A percentile compares a stretch with the other conserved stretches of the same genome.
phyloP scores from a whole-genome alignment of 805 yeast genomes.

The Wickerhamomyces pijperi region DNA sequence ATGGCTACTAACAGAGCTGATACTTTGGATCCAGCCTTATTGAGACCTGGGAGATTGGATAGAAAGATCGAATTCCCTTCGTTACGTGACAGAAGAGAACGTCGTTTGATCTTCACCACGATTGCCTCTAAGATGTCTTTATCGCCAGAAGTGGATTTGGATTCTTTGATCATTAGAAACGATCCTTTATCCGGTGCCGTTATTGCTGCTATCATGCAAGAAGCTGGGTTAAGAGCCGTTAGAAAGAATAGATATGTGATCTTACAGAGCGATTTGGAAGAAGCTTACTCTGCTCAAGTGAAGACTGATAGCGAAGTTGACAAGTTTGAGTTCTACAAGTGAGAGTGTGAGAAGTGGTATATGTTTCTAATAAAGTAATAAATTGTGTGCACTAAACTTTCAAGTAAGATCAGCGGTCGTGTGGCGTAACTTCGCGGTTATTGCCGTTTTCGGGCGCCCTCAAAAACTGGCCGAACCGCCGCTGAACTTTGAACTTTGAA shows the following conservation, averaged over 20 bases:
- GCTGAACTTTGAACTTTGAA: too few species aligned
- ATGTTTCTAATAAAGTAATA: too few species aligned
- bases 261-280: conserved; percentile 91
- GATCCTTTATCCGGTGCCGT: conserved; percentile 96
- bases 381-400: too few species aligned
- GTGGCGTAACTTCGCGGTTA: too few species aligned
- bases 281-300: conserved; percentile 94
- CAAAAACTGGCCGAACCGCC: too few species aligned
- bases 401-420: too few species aligned
- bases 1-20: conserved; percentile 99
- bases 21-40: conserved; percentile 93
- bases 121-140: conserved; percentile 95
- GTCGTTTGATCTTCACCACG: conserved; percentile 91
- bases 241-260: conserved; percentile 97
- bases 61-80: conserved; percentile 97
- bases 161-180: conserved; percentile 86
- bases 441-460: too few species aligned
- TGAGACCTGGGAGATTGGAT: conserved; percentile 95
- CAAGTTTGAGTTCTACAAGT: conserved; percentile 95
- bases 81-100: conserved; percentile 92
- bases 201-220: conserved; percentile 99
- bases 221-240: conserved; percentile 97
- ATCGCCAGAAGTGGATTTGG: conserved; percentile 96
- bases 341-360: too few species aligned
- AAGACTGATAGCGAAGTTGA: conserved; percentile 93